phyloP scores from a whole-genome alignment of 2,329 filamentous ascomycete species.

The Hypoxylon sp. region DNA sequence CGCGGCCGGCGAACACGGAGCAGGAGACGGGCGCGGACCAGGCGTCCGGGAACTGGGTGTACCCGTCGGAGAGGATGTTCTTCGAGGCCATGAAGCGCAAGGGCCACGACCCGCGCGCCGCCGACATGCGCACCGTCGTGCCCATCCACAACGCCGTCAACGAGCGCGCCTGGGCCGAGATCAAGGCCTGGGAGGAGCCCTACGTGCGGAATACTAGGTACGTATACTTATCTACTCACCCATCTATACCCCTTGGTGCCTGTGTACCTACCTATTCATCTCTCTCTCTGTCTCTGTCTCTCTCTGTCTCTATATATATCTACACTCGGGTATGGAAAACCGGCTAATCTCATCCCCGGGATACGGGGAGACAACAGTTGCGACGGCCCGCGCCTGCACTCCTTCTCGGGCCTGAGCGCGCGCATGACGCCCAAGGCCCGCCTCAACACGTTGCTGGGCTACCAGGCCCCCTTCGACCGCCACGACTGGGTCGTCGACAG shows the following conservation, averaged over 20 bases:
- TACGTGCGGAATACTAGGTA: slow-evolving; percentile 70
- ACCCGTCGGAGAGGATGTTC: slow-evolving; percentile 97
- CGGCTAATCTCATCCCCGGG: too few species aligned
- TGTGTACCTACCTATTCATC: too few species aligned
- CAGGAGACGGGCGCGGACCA: slow-evolving; percentile 79
- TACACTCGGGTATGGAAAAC: too few species aligned
- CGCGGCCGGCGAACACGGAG: slow-evolving; percentile 74
- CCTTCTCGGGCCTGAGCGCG: slow-evolving; percentile 80
- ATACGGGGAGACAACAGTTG: slow-evolving; percentile 62
- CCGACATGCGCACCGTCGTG: slow-evolving; percentile 91
- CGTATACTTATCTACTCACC: slow-evolving; percentile 40
- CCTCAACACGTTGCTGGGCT: slow-evolving; percentile 86
- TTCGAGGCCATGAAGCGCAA: slow-evolving; percentile 97
- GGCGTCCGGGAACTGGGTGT: slow-evolving; percentile 90
- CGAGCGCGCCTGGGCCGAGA: slow-evolving; percentile 94
- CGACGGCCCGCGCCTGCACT: slow-evolving; percentile 83
- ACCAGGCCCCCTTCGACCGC: slow-evolving; percentile 90
- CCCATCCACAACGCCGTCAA: slow-evolving; percentile 99
- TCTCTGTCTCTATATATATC: too few species aligned
- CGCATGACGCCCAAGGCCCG: slow-evolving; percentile 85
- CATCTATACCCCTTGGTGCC: too few species aligned
- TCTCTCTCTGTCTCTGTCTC: too few species aligned
- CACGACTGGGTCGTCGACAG: slow-evolving; percentile 98
- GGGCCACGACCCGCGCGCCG: slow-evolving; percentile 75
- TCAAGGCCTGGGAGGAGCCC: slow-evolving; percentile 86